Base-by-base conservation (phyloP, 148 eudicot species). In the Polygonum aviculare region DNA sequence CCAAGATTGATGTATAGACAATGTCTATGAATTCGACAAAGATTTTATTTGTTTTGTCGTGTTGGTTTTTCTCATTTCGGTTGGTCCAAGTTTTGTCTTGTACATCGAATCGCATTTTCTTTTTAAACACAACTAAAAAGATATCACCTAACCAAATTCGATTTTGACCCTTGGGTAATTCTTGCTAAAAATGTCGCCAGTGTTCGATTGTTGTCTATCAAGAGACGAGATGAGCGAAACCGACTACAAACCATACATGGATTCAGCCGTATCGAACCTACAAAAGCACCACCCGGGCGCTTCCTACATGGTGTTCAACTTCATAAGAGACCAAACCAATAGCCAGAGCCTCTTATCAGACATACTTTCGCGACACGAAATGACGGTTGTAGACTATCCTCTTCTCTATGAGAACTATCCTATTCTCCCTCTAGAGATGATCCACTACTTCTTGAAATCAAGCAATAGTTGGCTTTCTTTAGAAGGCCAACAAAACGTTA, bases 311-410 rank as follows among this genome's bases (percentile, higher is more conserved):
- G 94, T 88, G 67, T 89, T 87, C 77, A 91, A 91, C 67, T 84
- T 91, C 77, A 54, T 77, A 40, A 86, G 83, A 75, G 89, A 84
- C 12, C 82, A 86, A 4, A 77, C 80, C 21, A 85, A 59, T 52
- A 84, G 88, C 80, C 84, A 80, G 33, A 87, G 87, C 79, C 86
- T 77, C 31, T 59, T 91, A 33, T 81, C 91, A 2, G 91, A 89
- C 60, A 75, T 86, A 36, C 73, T 91, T 4, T 80, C 88, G 0
- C 72, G 86, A 67, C 86, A 91, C 39, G 89, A 83, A 75, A 89
- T 91, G 85, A 81, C 87, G 3, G 90, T 91, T 31, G 88, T 86
- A 73, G 92, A 91, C 67, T 91, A 88, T 77, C 92, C 96, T 77
- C 83, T 77, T 16, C 82, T 89, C 36, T 85, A 85, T 54, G 88